Base-by-base conservation (phyloP, 352 stramenopile species). In the Globisporangium yorkense region DNA sequence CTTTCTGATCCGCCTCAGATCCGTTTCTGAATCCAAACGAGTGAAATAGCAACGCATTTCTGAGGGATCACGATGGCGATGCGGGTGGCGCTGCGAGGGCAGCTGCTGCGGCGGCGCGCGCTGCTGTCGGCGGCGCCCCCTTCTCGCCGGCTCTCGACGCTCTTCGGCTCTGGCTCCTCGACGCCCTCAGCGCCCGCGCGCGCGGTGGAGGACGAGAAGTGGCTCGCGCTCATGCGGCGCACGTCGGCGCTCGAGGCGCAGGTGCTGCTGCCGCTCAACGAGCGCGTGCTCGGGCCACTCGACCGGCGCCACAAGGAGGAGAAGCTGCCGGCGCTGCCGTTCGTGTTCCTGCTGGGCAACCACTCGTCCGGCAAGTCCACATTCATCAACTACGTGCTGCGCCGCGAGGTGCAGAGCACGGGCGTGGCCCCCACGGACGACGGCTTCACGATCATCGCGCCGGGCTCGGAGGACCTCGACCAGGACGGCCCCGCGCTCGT, bases 401-500 rank as follows among this genome's bases (percentile, higher is more conserved):
- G 97, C 59, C 79, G 96, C 16, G 75, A 93, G 33, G 89, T 99
- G 54, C 97, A 99, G 86, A 98, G 85, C 43, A 97, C 97, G 4
- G 97, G 97, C n/a, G 97, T 99, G 12, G 97, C 97, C n/a, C 97
- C 97, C 9, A 99, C 97, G 0, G 97, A 99, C 79, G 97, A 99
- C 74, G 93, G 93, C 33, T 99, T 99, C 71, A 99, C 97, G 10
- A 98, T 99, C 62, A 99, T 99, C 66, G 95, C 96, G 8, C 97
- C 97, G 2, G 97, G 97, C 13, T 75, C 79, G 0, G 75, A 89
- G n/a, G 97, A 99, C 72, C 88, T 97, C 24, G 97, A 99, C 70
- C 94, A 98, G 67, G 97, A 99, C 67, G 96, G 97, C 7, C 95
- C 96, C 1, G 84, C 82, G 61, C 74, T 94, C 13, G 90, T 99